Base-by-base conservation (phyloP, 2,329 filamentous ascomycete species). In the Zopfia rhizophila region DNA sequence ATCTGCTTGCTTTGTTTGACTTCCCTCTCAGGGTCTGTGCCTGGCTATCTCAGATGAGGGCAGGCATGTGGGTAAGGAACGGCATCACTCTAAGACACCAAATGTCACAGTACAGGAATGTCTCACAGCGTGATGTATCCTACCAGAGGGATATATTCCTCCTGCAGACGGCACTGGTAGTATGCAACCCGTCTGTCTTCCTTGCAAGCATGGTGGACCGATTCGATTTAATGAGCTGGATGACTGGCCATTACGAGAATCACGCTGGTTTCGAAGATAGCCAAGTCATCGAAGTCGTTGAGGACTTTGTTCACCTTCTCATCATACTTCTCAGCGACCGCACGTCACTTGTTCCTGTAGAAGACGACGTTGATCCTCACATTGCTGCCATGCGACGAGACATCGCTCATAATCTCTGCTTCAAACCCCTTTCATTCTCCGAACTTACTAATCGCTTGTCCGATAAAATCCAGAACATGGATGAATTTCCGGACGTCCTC, bases 31-130 rank as follows among this genome's bases (percentile, higher is more conserved):
- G 95, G 39, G 92, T 97, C 1, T 97, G 91, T 68, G 91, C 91
- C 14, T 99, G 94, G 94, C 79, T 99, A 22, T 90, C 94, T 5
- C 95, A 99, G 75, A 97, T 99, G 85, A 96, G 96, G 70, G 91
- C 93, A 13, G 90, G 91, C 38, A 96, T 97, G 86, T 99, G 95
- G 94, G 93, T 99, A 53, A 86, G 94, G 44, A 99, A 99, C 66
- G 94, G 94, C 2, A 91, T 99, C 65, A 97, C 93, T 61, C 82
- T 99, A 38, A 86, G 93, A 27, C 94, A 99, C 69, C 94, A 99
- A 72, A 94, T 95, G 68, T 89, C 89, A 39, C 94, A 92, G 13
- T 99, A 99, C 68, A 87, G 91, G 12, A 92, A 91, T 28, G 91
- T 97, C 11, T 85, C 86, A 8, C 90, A 95, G 63, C 82, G 94